Base-by-base conservation (phyloP, 768 basidiomycete genomes). In the Tylopilus balloui region DNA sequence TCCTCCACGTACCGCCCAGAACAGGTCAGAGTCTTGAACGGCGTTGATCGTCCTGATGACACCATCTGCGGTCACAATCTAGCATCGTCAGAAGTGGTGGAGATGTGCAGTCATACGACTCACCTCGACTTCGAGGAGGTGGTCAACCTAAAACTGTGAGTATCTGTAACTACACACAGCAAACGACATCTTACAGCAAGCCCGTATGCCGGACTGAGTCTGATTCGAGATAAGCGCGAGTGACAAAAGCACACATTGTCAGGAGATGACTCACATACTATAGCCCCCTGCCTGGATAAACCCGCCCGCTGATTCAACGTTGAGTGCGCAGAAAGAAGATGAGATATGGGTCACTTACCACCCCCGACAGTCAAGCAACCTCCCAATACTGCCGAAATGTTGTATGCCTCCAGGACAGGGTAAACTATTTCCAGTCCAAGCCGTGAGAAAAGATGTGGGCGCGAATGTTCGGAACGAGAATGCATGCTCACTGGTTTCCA, bases 1-100 rank as follows among this genome's bases (percentile, higher is more conserved):
- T 4, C 73, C 76, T 0, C 78, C 78, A 34, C 79, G 68, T 20
- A 80, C 54, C 0, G 79, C 80, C 73, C 76, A 80, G 59, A 77
- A 80, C 0, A 81, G 66, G 44, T 79, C 75, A 7, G 65, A 14
- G 54, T 78, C 66, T 39, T 68, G 63, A 50, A 65, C 63, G 0
- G 60, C 54, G 54, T 78, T 80, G 28, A 69, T 71, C 2, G 54
- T 69, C 38, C 73, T 59, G 29, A 69, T 51, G 1, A 62, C 48
- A 8, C 77, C 78, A 38, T 68, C 61, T 0, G 78, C 63, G 17
- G 67, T 73, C 9, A 80, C 74, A 3, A 77, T 54, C 5, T 62
- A 65, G 4, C 6, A 14, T 19, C 15, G 13, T 43, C 11, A 37
- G 17, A 31, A 9, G 38, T 6, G 6, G 17, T 14, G 11, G 1